Conservation (phyloP, 1,284 basidiomycete genomes). For the Cutaneotrichosporon sp. region DNA sequence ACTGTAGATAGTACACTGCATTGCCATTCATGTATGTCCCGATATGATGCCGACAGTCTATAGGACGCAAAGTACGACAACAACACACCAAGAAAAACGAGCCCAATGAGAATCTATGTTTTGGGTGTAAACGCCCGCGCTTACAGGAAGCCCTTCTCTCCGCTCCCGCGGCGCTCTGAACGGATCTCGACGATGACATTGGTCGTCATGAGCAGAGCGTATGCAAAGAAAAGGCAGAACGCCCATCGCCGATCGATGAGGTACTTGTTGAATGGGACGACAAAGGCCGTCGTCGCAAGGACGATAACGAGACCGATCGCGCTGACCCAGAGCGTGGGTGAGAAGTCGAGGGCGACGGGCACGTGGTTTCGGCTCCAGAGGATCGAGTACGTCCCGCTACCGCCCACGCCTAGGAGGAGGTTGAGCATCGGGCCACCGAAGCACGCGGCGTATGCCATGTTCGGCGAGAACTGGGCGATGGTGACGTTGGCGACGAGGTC, state of each 20-base stretch:
- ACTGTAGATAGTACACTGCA: too few relatives aligned
- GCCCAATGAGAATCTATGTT: too few relatives aligned
- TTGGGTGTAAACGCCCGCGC: too few relatives aligned
- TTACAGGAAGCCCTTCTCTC: background rate
- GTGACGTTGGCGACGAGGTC: slow-evolving; percentile 96
- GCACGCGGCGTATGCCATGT: slow-evolving; percentile 52
- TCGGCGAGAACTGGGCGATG: slow-evolving; percentile 60
- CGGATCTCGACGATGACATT: slow-evolving; percentile 69
- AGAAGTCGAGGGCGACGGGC: slow-evolving; percentile 68
- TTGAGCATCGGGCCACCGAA: slow-evolving; percentile 69
- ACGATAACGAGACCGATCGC: slow-evolving; percentile 69
- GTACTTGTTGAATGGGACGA: slow-evolving; percentile 80
- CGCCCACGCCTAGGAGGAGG: slow-evolving; percentile 64
- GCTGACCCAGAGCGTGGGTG: slow-evolving; percentile 77
- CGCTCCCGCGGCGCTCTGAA: slow-evolving; percentile 19
- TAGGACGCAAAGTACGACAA: too few relatives aligned
- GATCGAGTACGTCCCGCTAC: slow-evolving; percentile 46
- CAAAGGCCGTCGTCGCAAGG: slow-evolving; percentile 69
- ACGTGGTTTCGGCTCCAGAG: slow-evolving; percentile 55
- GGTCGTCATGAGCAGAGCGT: slow-evolving; percentile 64
- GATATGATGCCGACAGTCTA: too few relatives aligned
- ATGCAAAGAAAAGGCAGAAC: slow-evolving; percentile 66
- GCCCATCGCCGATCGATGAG: slow-evolving; percentile 76
- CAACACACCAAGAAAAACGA: too few relatives aligned
- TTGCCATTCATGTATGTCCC: too few relatives aligned